Conservation (phyloP, 495 filamentous ascomycete species). For the Tuber umbilicatum region DNA sequence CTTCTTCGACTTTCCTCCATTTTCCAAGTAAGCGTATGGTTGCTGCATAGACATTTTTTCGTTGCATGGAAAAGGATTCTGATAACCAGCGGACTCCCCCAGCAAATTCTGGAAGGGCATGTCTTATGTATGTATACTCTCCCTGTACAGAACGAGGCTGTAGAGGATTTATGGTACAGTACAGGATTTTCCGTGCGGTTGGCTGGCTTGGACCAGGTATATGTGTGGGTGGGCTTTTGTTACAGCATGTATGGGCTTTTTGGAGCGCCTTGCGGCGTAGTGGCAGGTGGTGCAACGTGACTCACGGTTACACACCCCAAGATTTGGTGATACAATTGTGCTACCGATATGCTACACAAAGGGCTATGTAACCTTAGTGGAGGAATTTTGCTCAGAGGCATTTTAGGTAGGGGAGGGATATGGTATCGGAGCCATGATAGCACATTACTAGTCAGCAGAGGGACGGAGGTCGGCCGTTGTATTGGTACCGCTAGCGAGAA, state of each 20-base stretch:
- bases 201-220: background rate
- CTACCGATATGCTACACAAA: constrained; percentile 7
- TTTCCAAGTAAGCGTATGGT: background rate
- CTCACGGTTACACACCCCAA: constrained; percentile 3
- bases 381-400: background rate
- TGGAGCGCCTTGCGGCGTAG: constrained; percentile 3
- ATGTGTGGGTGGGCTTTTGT: background rate
- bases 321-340: background rate
- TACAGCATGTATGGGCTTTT: background rate
- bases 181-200: background rate
- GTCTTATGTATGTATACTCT: background rate
- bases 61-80: background rate
- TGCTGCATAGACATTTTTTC: background rate
- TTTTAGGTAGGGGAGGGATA: background rate
- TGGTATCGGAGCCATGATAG: background rate
- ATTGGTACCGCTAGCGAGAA: background rate
- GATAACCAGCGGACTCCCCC: background rate
- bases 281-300: constrained; percentile 1
- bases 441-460: background rate
- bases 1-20: background rate
- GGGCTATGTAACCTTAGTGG: constrained; percentile 2
- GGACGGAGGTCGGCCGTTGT: background rate
- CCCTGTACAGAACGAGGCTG: background rate
- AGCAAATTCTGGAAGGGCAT: background rate
- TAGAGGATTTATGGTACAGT: background rate